Base-by-base conservation (phyloP, 2,329 filamentous ascomycete species). In the Penicillium sp. region DNA sequence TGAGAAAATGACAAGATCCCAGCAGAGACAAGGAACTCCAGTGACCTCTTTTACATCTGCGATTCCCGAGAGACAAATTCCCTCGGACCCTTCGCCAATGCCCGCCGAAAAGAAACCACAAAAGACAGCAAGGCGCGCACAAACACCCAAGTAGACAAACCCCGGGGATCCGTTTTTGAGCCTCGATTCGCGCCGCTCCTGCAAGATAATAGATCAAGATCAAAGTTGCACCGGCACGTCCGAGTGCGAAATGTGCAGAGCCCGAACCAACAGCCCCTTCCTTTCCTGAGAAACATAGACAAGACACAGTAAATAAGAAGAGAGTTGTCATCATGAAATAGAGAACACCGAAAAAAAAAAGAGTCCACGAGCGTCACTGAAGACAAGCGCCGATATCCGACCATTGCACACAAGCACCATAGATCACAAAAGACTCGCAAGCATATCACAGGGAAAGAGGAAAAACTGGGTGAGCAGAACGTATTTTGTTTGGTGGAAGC, bases 261-360 rank as follows among this genome's bases (percentile, higher is more conserved):
- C 34, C 33, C 26, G n/a, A 36, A 18, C 23, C 41, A 7, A 27
- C 5, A 6, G 10, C 25, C 10, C 28, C 13, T 17, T 23, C 34
- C 27, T 15, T 13, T 25, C 14, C 18, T 10, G 42, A 42, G 31
- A 40, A 16, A 23, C 26, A 18, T 17, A 29, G 39, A 14, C 27
- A 23, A 8, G 20, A 13, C 10, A 35, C 36, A 37, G 17, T 36
- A 32, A 33, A 20, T 13, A 34, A 31, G 20, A 26, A 32, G 25
- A 31, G 11, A 23, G 21, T 23, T 11, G 11, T n/a, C n/a, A 37
- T 32, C 42, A 42, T 29, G 36, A 21, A 25, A 32, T 7, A n/a
- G 11, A 28, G 33, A 47, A 47, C 43, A 49, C 46, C 46, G 35
- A 47, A 37, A 49, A 47, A 47, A 47, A 40, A 43, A 40, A 23